These are phyloP conservation scores for Niebla homalea DNA, from an alignment of 495 filamentous ascomycete species.

Conservation along the genomic window DNA sequence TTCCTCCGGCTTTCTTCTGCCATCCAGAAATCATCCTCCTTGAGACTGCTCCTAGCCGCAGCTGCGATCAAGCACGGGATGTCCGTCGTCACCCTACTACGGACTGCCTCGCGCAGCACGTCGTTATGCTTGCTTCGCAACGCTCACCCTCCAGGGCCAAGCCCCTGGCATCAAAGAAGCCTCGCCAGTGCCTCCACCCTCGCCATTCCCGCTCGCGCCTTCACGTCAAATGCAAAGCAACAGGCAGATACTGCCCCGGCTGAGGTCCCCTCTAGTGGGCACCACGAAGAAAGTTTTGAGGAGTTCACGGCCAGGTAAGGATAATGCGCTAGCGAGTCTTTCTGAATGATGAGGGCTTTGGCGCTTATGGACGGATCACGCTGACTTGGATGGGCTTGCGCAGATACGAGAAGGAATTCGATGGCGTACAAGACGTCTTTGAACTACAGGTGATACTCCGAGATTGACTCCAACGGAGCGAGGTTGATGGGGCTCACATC, in stretches of 20 bases:
- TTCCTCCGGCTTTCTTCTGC: not conserved
- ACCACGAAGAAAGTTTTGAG: conserved; percentile 92
- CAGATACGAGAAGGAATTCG: conserved; percentile 99
- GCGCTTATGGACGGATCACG: not conserved
- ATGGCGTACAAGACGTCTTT: conserved; percentile 94
- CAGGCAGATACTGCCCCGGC: not conserved
- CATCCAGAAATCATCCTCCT: not conserved
- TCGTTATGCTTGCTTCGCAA: conserved; percentile 40
- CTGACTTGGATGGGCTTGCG: conserved; percentile 20
- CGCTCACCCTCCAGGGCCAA: not conserved
- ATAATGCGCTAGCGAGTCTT: not conserved
- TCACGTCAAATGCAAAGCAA: not conserved
- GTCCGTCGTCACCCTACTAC: conserved; percentile 57
- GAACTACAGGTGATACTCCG: conserved; percentile 74
- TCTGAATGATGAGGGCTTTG: not conserved
- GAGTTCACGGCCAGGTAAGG: conserved; percentile 96
- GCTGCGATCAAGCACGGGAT: conserved; percentile 27
- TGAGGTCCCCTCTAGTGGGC: conserved; percentile 29
- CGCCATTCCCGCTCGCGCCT: not conserved
- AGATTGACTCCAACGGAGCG: not conserved
- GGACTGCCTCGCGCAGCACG: conserved; percentile 55
- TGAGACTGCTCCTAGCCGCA: not conserved
- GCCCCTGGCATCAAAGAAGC: not conserved
- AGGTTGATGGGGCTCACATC: not conserved
- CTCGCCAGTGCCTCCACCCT: conserved; percentile 1